These are phyloP conservation scores for Cladophialophora exuberans DNA, from an alignment of 2,329 filamentous ascomycete genomes.

Conservation along the genomic window DNA sequence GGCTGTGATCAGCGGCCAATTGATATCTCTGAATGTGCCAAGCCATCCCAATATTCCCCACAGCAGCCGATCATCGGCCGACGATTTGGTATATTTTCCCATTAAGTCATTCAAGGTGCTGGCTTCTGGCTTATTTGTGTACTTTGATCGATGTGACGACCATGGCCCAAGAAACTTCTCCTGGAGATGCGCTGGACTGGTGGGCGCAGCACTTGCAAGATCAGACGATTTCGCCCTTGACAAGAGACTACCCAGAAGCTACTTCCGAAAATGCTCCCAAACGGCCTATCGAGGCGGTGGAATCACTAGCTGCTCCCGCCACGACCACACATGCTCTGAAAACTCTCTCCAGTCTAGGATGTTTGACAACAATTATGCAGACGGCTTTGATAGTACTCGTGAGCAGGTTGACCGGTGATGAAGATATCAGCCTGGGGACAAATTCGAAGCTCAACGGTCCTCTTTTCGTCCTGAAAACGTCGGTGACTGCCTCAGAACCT, in stretches of 20 bases:
- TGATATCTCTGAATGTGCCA: too few species aligned
- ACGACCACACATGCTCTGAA: slow-evolving; percentile 43
- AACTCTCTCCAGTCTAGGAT: slow-evolving; percentile 41
- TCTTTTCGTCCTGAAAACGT: slow-evolving; percentile 49
- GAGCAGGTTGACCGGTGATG: slow-evolving; percentile 52
- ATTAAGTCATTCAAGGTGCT: too few species aligned
- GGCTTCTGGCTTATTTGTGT: neutral
- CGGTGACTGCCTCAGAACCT: slow-evolving; percentile 44
- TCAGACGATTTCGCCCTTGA: slow-evolving; percentile 48
- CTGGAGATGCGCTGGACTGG: slow-evolving; percentile 40
- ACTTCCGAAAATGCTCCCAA: slow-evolving; percentile 38
- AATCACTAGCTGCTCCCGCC: slow-evolving; percentile 43
- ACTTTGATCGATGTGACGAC: too few species aligned
- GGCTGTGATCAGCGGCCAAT: neutral
- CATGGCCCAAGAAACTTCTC: slow-evolving; percentile 19
- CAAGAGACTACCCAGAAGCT: slow-evolving; percentile 48
- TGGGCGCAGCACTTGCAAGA: slow-evolving; percentile 47
- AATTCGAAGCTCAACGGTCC: slow-evolving; percentile 48
- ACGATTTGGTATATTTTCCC: slow-evolving; percentile 8
- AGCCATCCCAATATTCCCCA: too few species aligned
- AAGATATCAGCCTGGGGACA: slow-evolving; percentile 53
- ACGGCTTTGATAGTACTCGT: slow-evolving; percentile 50
- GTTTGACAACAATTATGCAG: slow-evolving; percentile 46
- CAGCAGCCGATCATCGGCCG: slow-evolving; percentile 1
- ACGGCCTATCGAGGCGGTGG: slow-evolving; percentile 47